Evolutionary conservation across 2,329 filamentous ascomycete genomes (phyloP).

Genomic region (Fusarium poae): DNA sequence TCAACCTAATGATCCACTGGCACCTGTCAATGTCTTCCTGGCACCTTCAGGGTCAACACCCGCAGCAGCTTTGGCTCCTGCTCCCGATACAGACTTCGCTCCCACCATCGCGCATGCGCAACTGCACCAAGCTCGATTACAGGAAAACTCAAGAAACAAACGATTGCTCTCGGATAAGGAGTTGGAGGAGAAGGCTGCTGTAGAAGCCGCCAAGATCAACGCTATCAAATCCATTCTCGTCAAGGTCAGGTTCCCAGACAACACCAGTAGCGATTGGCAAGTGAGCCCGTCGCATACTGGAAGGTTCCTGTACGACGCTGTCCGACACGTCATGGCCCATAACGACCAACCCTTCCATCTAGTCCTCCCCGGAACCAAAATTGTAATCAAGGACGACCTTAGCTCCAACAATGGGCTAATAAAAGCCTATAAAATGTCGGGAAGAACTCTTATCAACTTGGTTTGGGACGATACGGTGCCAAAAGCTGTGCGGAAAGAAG

Average conservation of each 20-base stretch:
- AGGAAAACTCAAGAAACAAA: conserved; percentile 74
- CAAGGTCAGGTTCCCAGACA: conserved; percentile 89
- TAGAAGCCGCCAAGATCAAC: conserved; percentile 74
- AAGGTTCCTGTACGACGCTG: conserved; percentile 78
- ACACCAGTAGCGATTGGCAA: conserved; percentile 80
- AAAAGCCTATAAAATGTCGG: conserved; percentile 76
- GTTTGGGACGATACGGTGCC: conserved; percentile 77
- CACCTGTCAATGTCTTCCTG: conserved; percentile 78
- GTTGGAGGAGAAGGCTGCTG: conserved; percentile 75
- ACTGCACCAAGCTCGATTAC: conserved; percentile 77
- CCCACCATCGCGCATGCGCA: conserved; percentile 82
- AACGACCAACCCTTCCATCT: conserved; percentile 78
- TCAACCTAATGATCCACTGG: conserved; percentile 53
- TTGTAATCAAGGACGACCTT: conserved; percentile 61
- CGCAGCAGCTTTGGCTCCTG: conserved; percentile 75
- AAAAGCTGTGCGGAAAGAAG: conserved; percentile 64
- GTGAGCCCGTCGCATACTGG: conserved; percentile 78
- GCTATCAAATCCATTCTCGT: conserved; percentile 77
- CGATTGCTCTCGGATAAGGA: conserved; percentile 87
- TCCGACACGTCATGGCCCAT: conserved; percentile 77
- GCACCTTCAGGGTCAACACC: conserved; percentile 82
- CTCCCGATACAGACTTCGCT: conserved; percentile 81
- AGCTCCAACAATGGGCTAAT: conserved; percentile 72
- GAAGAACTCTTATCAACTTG: conserved; percentile 80
- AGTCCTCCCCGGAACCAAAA: conserved; percentile 69